Conservation (phyloP, 306 rosid species). For the Gillenia trifoliata region DNA sequence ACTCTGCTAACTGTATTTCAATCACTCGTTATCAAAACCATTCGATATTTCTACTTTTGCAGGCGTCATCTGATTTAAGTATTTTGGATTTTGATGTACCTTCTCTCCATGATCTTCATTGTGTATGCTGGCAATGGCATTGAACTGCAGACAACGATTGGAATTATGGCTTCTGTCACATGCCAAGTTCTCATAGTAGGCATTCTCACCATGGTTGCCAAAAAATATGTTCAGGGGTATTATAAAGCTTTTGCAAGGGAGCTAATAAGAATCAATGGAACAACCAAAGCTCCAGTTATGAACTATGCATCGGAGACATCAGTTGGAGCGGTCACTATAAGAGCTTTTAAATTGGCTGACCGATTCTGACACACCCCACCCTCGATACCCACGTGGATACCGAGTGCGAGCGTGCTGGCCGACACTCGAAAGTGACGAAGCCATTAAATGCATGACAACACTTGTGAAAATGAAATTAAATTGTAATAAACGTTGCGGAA, state of each 20-base stretch:
- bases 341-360: slow-evolving; percentile 58
- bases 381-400: no score
- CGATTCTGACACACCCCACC: no score
- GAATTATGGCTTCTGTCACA: slow-evolving; percentile 59
- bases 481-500: no score
- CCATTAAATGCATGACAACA: no score
- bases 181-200: slow-evolving; percentile 79
- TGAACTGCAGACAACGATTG: slow-evolving; percentile 35
- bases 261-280: slow-evolving; percentile 75
- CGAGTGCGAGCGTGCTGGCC: no score
- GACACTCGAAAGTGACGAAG: no score
- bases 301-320: slow-evolving; percentile 77
- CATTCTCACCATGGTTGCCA: slow-evolving; percentile 42
- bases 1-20: not conserved
- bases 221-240: slow-evolving; percentile 55
- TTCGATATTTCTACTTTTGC: slow-evolving; percentile 14
- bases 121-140: slow-evolving; percentile 9
- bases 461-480: no score
- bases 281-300: slow-evolving; percentile 84
- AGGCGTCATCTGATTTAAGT: slow-evolving; percentile 87
- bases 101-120: slow-evolving; percentile 35
- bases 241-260: slow-evolving; percentile 74
- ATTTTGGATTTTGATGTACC: slow-evolving; percentile 72
- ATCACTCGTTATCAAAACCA: not conserved
- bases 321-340: slow-evolving; percentile 65